These are phyloP conservation scores for Fraxinus velutina DNA, from an alignment of 305 asterid genomes.

Conservation along the genomic window DNA sequence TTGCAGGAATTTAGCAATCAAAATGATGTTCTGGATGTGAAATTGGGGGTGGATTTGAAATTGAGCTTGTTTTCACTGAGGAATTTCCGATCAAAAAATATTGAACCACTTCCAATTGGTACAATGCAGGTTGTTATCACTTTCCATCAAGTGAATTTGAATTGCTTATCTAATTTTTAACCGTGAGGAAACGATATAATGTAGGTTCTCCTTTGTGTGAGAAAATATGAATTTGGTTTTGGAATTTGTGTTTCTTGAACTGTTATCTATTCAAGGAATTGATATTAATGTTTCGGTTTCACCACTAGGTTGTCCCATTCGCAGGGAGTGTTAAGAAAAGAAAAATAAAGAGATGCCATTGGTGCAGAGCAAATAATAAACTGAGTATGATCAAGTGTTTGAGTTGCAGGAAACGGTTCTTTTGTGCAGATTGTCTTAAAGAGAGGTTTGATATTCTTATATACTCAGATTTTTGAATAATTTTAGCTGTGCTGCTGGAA, in stretches of 20 bases:
- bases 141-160: neutral
- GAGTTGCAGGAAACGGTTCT: slow-evolving; percentile 74
- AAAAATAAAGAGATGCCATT: slow-evolving; percentile 72
- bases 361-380: slow-evolving; percentile 63
- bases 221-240: neutral
- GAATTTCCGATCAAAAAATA: slow-evolving; percentile 77
- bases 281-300: slow-evolving; percentile 7
- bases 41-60: slow-evolving; percentile 48
- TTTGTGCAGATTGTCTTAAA: slow-evolving; percentile 67
- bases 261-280: neutral
- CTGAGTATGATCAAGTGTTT: slow-evolving; percentile 62
- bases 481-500: neutral
- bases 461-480: slow-evolving; percentile 7
- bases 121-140: slow-evolving; percentile 69
- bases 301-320: slow-evolving; percentile 62
- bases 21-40: slow-evolving; percentile 47
- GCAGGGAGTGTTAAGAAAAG: slow-evolving; percentile 48
- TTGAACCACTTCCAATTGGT: slow-evolving; percentile 72
- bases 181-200: neutral
- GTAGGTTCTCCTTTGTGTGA: neutral
- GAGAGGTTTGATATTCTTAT: slow-evolving; percentile 51
- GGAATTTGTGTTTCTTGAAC: slow-evolving; percentile 1
- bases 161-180: neutral
- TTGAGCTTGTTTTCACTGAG: slow-evolving; percentile 37
- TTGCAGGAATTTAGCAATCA: slow-evolving; percentile 28